Evolutionary conservation across 345 rosid genomes (phyloP).

Genomic region (Capsella bursapastoris): DNA sequence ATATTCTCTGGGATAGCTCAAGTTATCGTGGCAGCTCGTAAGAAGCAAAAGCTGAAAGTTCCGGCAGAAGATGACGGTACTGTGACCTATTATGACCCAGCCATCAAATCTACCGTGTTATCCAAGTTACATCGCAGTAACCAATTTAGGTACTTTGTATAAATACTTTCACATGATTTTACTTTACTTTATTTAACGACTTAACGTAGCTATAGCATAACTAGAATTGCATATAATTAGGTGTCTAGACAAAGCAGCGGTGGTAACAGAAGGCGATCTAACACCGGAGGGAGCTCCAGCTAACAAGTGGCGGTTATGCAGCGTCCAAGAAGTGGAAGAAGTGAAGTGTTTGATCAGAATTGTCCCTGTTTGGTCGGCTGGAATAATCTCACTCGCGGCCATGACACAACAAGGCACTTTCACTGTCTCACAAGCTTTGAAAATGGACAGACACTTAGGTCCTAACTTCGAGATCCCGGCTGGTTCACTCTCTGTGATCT

Average conservation of each 20-base stretch:
- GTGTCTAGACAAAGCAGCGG: conserved; percentile 71
- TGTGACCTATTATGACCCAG: conserved; percentile 48
- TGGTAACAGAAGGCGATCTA: conserved; percentile 57
- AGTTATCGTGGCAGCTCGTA: conserved; percentile 63
- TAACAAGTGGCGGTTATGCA: conserved; percentile 60
- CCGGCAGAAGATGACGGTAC: conserved; percentile 49
- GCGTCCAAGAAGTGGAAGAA: conserved; percentile 74
- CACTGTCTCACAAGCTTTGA: conserved; percentile 78
- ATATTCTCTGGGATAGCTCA: conserved; percentile 61
- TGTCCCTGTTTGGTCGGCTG: conserved; percentile 66
- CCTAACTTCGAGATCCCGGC: conserved; percentile 72
- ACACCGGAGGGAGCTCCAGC: conserved; percentile 50
- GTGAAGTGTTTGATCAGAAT: conserved; percentile 61
- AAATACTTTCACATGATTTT: background rate
- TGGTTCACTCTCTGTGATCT: conserved; percentile 81
- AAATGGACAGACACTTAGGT: conserved; percentile 74
- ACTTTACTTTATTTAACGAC: too few species aligned
- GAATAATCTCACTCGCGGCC: conserved; percentile 65
- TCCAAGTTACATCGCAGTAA: conserved; percentile 66
- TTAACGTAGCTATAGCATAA: too few species aligned
- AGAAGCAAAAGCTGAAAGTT: conserved; percentile 47
- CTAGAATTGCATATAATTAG: conserved; percentile 31
- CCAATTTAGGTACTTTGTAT: conserved; percentile 58
- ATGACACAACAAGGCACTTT: conserved; percentile 80
- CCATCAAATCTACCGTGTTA: conserved; percentile 36